Conservation (phyloP, 2,329 filamentous ascomycete species). For the Colletotrichum sansevieriae region DNA sequence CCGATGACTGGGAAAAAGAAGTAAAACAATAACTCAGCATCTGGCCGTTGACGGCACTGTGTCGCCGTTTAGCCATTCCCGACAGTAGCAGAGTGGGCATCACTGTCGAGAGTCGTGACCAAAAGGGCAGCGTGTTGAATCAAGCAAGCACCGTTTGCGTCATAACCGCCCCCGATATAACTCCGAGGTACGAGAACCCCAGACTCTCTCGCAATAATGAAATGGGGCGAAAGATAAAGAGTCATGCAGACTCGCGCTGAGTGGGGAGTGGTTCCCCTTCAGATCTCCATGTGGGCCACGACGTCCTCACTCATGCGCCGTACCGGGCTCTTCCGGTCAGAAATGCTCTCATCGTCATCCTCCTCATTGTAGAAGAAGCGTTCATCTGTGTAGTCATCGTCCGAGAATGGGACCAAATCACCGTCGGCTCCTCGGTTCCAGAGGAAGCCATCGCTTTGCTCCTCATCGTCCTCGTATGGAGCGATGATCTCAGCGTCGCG, state of each 20-base stretch:
- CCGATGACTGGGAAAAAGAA: conserved; percentile 7
- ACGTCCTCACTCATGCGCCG: conserved; percentile 74
- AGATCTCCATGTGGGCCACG: conserved; percentile 73
- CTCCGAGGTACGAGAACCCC: conserved; percentile 27
- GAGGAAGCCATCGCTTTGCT: conserved; percentile 63
- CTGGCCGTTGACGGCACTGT: conserved; percentile 28
- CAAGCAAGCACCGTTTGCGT: conserved; percentile 30
- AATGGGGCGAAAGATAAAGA: conserved; percentile 31
- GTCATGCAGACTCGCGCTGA: conserved; percentile 24
- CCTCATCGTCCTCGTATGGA: conserved; percentile 62
- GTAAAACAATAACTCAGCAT: not conserved
- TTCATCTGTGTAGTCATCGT: conserved; percentile 64
- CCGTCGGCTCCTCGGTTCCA: conserved; percentile 72
- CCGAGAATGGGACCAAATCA: conserved; percentile 66
- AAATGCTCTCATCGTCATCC: conserved; percentile 57
- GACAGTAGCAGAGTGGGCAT: conserved; percentile 7
- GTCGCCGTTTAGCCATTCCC: conserved; percentile 1
- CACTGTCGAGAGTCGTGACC: conserved; percentile 16
- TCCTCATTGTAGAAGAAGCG: conserved; percentile 60
- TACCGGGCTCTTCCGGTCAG: conserved; percentile 56
- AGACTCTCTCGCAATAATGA: conserved; percentile 23
- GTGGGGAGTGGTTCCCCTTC: conserved; percentile 45
- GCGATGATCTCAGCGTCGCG: conserved; percentile 63
- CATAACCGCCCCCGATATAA: conserved; percentile 29
- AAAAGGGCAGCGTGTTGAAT: conserved; percentile 36